Base-by-base conservation (phyloP, 2,329 filamentous ascomycete species). In the Cryphonectria radicalis region DNA sequence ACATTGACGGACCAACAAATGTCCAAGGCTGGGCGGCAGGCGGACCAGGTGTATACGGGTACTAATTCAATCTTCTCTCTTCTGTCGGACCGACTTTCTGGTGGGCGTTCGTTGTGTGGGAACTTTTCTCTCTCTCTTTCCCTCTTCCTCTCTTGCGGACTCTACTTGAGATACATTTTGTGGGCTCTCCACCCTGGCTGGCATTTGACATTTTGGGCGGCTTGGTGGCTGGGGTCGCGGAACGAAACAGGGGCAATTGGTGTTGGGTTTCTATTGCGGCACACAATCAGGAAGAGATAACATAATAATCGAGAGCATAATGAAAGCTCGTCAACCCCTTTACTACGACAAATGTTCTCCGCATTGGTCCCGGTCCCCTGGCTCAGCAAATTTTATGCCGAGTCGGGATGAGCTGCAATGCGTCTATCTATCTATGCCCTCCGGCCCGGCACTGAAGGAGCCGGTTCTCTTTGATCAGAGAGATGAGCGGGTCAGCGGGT, bases 21-120 rank as follows among this genome's bases (percentile, higher is more conserved):
- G 74, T 77, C 64, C 75, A 74, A 50, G 74, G 73, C 35, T 78
- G 77, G 77, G 71, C 73, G 22, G 66, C 64, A 19, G 69, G 62
- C 19, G 73, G 73, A n/a, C 19, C 71, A 65, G 32, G 73, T 53
- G 75, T 78, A 75, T 76, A 75, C 70, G 74, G 75, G 1, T 77
- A 76, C 60, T 77, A 55, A 76, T 50, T 50, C 22, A 22, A 50
- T 3, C 13, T 32, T 28, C 11, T 13, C 53, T 19, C 53, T 19
- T 19, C 53, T 19, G 28, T 32, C 14, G 55, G 55, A 19, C 55
- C 35, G 25, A 59, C 28, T 32, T 19, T 59, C 4, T 25, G n/a
- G 62, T n/a, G n/a, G 63, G 63, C 63, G 63, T 53, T 53, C 32
- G 42, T 50, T 40, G 32, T 32, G 37, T 35, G 63, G 42, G 42